Evolutionary conservation across 2,329 filamentous ascomycete species (phyloP).

Genomic region (Nemania abortiva): DNA sequence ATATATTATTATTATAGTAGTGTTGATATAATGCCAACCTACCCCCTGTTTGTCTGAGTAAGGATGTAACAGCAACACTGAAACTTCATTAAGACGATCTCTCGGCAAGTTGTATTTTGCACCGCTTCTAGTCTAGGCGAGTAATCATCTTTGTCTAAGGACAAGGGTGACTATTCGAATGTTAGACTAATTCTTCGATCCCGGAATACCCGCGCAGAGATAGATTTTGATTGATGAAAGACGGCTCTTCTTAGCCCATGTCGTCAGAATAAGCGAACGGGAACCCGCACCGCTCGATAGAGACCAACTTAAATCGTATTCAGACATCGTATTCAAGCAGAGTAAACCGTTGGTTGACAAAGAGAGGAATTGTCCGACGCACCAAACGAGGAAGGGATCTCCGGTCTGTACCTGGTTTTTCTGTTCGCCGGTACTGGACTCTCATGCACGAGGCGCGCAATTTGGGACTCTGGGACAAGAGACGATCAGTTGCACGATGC

Average conservation of each 20-base stretch:
- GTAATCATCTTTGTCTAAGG: background rate
- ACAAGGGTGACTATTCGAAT: background rate
- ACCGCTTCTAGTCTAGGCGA: background rate
- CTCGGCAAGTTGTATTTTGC: conserved; percentile 2
- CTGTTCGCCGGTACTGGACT: conserved; percentile 16
- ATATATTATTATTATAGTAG: background rate
- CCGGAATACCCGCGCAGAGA: conserved; percentile 18
- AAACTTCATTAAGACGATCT: background rate
- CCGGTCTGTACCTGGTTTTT: conserved; percentile 33
- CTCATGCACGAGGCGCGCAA: conserved; percentile 34
- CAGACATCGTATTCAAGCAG: background rate
- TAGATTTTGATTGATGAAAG: conserved; percentile 63
- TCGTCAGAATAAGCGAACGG: conserved; percentile 22
- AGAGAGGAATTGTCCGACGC: conserved; percentile 40
- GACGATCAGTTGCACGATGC: conserved; percentile 10
- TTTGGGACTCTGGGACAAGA: conserved; percentile 35
- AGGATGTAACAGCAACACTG: background rate
- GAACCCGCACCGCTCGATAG: conserved; percentile 23
- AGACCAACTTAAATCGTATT: conserved; percentile 6
- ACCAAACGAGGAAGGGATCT: conserved; percentile 47
- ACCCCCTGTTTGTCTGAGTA: background rate
- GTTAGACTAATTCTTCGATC: conserved; percentile 6
- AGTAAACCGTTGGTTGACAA: conserved; percentile 25
- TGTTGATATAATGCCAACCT: conserved; percentile 2
- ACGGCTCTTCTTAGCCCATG: conserved; percentile 36